Conservation (phyloP, 345 rosid genomes). For the Firmiana major region DNA sequence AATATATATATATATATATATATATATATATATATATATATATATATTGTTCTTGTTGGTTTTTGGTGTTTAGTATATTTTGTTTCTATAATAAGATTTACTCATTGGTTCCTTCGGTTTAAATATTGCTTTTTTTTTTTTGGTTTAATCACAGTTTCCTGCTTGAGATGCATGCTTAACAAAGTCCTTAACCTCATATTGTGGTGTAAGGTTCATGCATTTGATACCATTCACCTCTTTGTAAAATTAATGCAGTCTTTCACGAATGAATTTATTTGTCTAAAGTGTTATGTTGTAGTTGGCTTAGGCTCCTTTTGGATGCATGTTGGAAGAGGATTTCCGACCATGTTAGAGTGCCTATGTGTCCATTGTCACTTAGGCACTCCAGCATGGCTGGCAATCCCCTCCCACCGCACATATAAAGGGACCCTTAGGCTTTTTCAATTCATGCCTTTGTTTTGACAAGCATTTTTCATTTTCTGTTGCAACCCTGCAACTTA, state of each 20-base stretch:
- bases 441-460: not conserved
- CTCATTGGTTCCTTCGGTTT: not conserved
- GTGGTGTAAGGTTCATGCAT: not conserved
- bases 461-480: not conserved
- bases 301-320: not conserved
- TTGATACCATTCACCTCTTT: not conserved
- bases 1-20: too few species aligned
- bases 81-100: not conserved
- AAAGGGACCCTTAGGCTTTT: not conserved
- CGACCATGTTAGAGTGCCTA: not conserved
- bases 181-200: not conserved
- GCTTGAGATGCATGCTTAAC: not conserved
- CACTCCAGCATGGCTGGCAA: too few species aligned
- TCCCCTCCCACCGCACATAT: not conserved
- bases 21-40: too few species aligned
- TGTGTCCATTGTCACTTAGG: not conserved
- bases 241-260: not conserved
- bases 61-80: not conserved
- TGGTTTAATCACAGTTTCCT: not conserved
- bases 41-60: too few species aligned
- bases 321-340: not conserved
- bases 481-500: not conserved
- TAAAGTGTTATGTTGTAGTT: not conserved
- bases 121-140: not conserved
- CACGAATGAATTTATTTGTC: not conserved